Evolutionary conservation across 1,284 basidiomycete species (phyloP).

Genomic region (Malassezia slooffiae): DNA sequence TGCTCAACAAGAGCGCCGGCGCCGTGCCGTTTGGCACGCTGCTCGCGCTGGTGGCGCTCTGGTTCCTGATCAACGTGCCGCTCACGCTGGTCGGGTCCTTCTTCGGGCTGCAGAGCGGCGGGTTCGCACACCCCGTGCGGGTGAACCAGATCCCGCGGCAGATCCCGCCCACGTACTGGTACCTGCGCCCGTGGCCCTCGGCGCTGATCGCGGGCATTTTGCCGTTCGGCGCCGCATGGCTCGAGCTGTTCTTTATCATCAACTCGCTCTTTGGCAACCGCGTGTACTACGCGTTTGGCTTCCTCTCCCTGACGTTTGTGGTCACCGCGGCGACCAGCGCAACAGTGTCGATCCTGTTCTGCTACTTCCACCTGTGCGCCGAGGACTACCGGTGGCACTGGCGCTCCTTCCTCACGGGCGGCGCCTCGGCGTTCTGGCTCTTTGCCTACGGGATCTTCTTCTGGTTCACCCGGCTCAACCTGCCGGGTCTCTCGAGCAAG

Average conservation of each 20-base stretch:
- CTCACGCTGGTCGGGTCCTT: conserved; percentile 54
- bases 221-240: conserved; percentile 90
- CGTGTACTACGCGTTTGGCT: conserved; percentile 57
- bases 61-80: conserved; percentile 89
- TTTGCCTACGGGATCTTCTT: conserved; percentile 71
- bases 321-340: conserved; percentile 59
- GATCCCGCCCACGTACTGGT: conserved; percentile 47
- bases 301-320: conserved; percentile 74
- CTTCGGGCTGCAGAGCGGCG: conserved; percentile 76
- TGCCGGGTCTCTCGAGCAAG: conserved; percentile 72
- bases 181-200: conserved; percentile 54
- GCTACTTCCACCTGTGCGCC: conserved; percentile 76
- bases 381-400: conserved; percentile 99
- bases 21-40: conserved; percentile 92
- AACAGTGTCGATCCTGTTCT: conserved; percentile 34
- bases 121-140: conserved; percentile 69
- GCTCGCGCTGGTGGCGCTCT: conserved; percentile 75
- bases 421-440: conserved; percentile 85
- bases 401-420: conserved; percentile 86
- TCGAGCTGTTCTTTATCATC: conserved; percentile 87
- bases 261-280: conserved; percentile 86
- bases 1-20: conserved; percentile 75
- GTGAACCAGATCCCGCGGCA: conserved; percentile 74
- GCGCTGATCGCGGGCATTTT: conserved; percentile 77
- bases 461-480: conserved; percentile 71